phyloP scores from a whole-genome alignment of 768 basidiomycete genomes.

The Rubroboletus pulcherrimus region DNA sequence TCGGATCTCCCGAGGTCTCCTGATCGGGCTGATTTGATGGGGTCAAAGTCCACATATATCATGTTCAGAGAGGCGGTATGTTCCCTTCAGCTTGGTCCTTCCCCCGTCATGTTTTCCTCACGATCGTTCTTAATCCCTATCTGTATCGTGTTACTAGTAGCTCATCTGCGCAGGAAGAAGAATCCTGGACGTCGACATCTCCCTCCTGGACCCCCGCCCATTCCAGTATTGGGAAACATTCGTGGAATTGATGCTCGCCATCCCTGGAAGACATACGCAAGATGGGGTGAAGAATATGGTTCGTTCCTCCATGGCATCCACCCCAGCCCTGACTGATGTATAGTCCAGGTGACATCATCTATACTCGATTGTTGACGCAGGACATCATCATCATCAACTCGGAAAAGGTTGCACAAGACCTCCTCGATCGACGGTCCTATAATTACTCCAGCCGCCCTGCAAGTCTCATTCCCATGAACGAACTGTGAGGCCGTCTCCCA shows the following conservation, averaged over 20 bases:
- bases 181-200: conserved; percentile 4
- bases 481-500: conserved; percentile 13
- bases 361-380: conserved; percentile 22
- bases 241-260: conserved; percentile 12
- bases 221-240: conserved; percentile 21
- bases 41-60: not conserved
- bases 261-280: conserved; percentile 24
- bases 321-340: not conserved
- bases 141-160: conserved; percentile 8
- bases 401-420: conserved; percentile 23
- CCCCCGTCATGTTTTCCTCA: conserved; percentile 1
- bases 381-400: conserved; percentile 26
- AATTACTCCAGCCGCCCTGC: conserved; percentile 26
- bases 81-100: not conserved
- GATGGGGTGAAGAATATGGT: conserved; percentile 22
- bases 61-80: not conserved
- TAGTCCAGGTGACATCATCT: conserved; percentile 19
- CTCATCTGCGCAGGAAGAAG: conserved; percentile 10
- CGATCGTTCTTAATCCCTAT: conserved; percentile 1
- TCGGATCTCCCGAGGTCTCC: too few species aligned
- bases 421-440: conserved; percentile 19
- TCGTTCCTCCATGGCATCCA: not conserved
- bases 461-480: conserved; percentile 10
- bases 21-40: not conserved
- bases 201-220: conserved; percentile 23